Conservation (phyloP, 345 rosid species). For the Anacardium occidentale region DNA sequence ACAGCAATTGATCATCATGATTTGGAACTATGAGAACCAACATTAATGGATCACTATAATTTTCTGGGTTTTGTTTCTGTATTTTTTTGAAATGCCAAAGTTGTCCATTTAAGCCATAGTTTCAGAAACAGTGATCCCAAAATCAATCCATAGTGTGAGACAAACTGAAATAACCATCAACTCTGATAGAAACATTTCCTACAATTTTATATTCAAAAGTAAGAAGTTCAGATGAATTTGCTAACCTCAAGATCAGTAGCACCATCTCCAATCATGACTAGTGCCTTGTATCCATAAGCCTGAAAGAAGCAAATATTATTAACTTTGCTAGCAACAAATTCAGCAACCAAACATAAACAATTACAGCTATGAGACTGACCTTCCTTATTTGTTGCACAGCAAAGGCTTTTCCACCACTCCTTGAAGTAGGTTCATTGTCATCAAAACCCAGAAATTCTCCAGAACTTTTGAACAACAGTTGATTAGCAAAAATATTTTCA, state of each 20-base stretch:
- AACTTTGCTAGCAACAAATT: constrained; percentile 19
- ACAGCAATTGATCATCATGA: not conserved
- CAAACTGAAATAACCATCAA: not conserved
- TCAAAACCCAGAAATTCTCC: constrained; percentile 86
- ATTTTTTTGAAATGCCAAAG: not conserved
- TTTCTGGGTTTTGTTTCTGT: not conserved
- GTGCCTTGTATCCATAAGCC: constrained; percentile 65
- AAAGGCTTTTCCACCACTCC: constrained; percentile 93
- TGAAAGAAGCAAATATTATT: constrained; percentile 28
- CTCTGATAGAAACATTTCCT: not conserved
- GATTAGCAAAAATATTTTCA: constrained; percentile 86
- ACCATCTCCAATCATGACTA: constrained; percentile 98
- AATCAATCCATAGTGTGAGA: not conserved
- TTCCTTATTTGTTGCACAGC: constrained; percentile 84
- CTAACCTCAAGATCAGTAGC: constrained; percentile 96
- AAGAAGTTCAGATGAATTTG: constrained; percentile 12
- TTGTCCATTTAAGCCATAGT: not conserved
- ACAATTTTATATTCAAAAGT: not conserved
- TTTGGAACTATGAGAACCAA: not conserved
- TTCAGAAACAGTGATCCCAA: not conserved
- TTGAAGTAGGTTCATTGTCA: constrained; percentile 83
- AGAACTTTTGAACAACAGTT: constrained; percentile 60
- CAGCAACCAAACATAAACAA: constrained; percentile 9
- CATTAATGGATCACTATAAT: not conserved
- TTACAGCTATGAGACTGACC: constrained; percentile 38